Conservation (phyloP, 192 early-diverging fungal genomes). For the Obelidium mucronatum region DNA sequence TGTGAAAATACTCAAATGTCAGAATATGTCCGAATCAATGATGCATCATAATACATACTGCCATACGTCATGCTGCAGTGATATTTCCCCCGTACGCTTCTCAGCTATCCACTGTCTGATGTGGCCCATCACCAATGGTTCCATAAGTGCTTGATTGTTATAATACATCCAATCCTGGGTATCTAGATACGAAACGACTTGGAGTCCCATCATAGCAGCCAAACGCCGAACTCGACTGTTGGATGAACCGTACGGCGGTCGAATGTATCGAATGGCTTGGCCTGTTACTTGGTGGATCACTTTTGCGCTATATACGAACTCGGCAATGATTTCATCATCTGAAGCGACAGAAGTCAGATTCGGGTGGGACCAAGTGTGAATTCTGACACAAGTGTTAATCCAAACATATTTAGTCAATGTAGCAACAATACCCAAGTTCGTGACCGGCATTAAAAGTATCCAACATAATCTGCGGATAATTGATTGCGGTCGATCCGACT, state of each 20-base stretch:
- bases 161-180: conserved; percentile 3
- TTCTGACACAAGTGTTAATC: neutral
- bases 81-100: neutral
- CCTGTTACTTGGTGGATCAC: conserved; percentile 42
- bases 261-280: neutral
- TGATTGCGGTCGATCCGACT: conserved; percentile 53
- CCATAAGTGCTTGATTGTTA: neutral
- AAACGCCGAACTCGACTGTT: neutral
- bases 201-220: neutral
- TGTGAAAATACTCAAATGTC: too few species aligned
- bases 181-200: neutral
- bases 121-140: neutral
- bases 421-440: conserved; percentile 36
- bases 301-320: conserved; percentile 70
- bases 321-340: too few species aligned
- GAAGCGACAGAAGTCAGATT: conserved; percentile 65
- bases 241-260: too few species aligned
- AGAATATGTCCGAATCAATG: too few species aligned
- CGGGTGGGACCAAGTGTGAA: conserved; percentile 65
- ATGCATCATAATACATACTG: neutral
- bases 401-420: neutral
- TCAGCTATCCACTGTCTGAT: neutral
- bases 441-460: conserved; percentile 56
- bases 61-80: neutral
- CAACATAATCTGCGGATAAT: conserved; percentile 54